phyloP scores from a whole-genome alignment of 495 filamentous ascomycete genomes.

The Penicillium flavigenum region DNA sequence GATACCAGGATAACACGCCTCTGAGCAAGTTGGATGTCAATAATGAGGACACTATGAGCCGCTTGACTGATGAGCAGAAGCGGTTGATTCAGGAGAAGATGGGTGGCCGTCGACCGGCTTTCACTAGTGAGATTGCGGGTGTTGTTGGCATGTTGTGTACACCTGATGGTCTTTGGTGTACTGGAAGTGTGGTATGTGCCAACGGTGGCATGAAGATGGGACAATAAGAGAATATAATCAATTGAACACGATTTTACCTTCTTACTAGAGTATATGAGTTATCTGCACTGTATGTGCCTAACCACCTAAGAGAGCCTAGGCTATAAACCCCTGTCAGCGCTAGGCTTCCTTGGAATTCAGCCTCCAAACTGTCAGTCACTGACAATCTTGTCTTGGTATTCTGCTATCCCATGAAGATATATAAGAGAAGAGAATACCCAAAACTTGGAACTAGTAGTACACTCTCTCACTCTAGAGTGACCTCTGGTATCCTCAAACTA shows the following conservation, averaged over 20 bases:
- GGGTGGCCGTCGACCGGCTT: conserved; percentile 67
- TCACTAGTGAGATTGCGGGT: conserved; percentile 75
- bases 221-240: conserved; percentile 8
- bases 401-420: neutral
- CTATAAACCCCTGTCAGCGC: neutral
- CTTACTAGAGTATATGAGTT: neutral
- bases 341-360: neutral
- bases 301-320: too few relatives aligned
- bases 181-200: conserved; percentile 82
- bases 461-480: neutral
- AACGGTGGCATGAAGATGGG: conserved; percentile 71
- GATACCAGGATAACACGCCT: conserved; percentile 69
- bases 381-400: neutral
- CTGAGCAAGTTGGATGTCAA: conserved; percentile 47
- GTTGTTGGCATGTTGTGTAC: conserved; percentile 82
- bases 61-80: conserved; percentile 60
- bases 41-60: conserved; percentile 43
- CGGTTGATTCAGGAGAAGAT: conserved; percentile 57
- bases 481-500: too few relatives aligned
- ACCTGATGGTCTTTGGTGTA: conserved; percentile 73
- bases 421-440: neutral
- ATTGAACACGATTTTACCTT: neutral
- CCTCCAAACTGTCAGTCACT: neutral
- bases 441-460: neutral
- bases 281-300: neutral